Conservation (phyloP, 768 basidiomycete genomes). For the Lentinula sp. region DNA sequence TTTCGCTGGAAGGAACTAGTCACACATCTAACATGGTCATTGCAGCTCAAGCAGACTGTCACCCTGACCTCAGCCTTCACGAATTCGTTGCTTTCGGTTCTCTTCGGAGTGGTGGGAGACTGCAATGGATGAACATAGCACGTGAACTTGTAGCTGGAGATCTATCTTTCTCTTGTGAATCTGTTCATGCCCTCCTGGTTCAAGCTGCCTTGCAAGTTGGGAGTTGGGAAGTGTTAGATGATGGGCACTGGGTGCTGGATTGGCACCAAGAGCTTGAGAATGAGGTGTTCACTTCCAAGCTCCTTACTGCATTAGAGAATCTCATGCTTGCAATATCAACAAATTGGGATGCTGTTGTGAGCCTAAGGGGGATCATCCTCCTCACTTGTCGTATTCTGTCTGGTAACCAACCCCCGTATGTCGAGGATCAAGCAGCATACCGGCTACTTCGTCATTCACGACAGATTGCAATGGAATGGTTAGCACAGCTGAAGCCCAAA, state of each 20-base stretch:
- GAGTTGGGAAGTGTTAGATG: slow-evolving; percentile 9
- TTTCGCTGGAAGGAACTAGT: slow-evolving; percentile 25
- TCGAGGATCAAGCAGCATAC: slow-evolving; percentile 15
- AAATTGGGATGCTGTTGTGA: slow-evolving; percentile 34
- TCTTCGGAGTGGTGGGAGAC: slow-evolving; percentile 34
- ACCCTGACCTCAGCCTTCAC: slow-evolving; percentile 32
- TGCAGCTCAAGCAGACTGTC: slow-evolving; percentile 35
- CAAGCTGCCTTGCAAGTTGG: slow-evolving; percentile 43
- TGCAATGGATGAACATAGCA: slow-evolving; percentile 49
- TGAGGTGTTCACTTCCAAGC: slow-evolving; percentile 24
- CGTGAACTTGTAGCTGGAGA: slow-evolving; percentile 34
- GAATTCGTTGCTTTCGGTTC: slow-evolving; percentile 40
- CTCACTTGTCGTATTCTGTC: slow-evolving; percentile 31
- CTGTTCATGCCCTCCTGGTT: slow-evolving; percentile 34
- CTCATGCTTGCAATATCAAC: slow-evolving; percentile 28
- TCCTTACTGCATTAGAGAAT: slow-evolving; percentile 29
- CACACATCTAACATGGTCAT: slow-evolving; percentile 40
- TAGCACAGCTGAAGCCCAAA: slow-evolving; percentile 24
- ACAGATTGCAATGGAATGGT: slow-evolving; percentile 27
- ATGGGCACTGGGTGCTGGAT: slow-evolving; percentile 9
- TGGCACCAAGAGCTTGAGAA: slow-evolving; percentile 36
- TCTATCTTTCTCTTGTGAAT: slow-evolving; percentile 31
- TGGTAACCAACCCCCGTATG: slow-evolving; percentile 7
- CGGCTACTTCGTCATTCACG: slow-evolving; percentile 26
- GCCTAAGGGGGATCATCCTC: slow-evolving; percentile 16